Evolutionary conservation across 2,329 filamentous ascomycete species (phyloP), one percentile per base, ranked within the genome.

Genomic region (Aureobasidium sp.): DNA sequence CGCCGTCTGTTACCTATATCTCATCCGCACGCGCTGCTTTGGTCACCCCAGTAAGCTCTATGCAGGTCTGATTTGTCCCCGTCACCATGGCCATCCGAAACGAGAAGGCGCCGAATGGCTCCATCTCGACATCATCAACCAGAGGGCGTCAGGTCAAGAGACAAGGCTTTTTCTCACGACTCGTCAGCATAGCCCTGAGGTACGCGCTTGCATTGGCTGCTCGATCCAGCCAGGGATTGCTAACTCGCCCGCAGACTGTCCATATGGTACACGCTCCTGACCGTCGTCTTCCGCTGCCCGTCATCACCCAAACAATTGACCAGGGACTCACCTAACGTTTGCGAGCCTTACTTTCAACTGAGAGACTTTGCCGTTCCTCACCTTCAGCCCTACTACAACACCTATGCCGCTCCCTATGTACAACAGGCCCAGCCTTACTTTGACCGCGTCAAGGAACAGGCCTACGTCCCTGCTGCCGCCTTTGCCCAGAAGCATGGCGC

Each of bases 201-300:
- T 64, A 58, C n/a, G 29, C 25, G 1, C 27, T 34, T n/a, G 15
- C 27, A 8, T 5, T 22, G 1, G 22, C 29, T 17, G 22, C 34
- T 52, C 1, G 8, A 1, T 15, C 7, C 22, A 22, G 12, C 45
- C 27, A 22, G 12, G 15, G 2, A 20, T 36, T 41, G 12, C 25
- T 55, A 14, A 58, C 12, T 48, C 31, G 47, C 14, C 22, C 7
- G n/a, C 34, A 73, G 93, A 70, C 74, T 97, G 48, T 74, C 87
- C 63, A 88, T 90, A 22, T 99, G 93, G 93, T 96, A 94, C 73
- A 82, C 87, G 39, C 86, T 97, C 66, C 75, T 91, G 64, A 94
- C 89, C 27, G 78, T 94, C 61, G 76, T 93, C 63, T 89, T 99
- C 73, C 85, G 87, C 64, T 99, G 93, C 74, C 93, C 93, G 14